A percentile compares a stretch with the other conserved stretches of the same genome.
Conservation (phyloP, 495 filamentous ascomycete genomes). For the Melanomma pulvis-pyrius region DNA sequence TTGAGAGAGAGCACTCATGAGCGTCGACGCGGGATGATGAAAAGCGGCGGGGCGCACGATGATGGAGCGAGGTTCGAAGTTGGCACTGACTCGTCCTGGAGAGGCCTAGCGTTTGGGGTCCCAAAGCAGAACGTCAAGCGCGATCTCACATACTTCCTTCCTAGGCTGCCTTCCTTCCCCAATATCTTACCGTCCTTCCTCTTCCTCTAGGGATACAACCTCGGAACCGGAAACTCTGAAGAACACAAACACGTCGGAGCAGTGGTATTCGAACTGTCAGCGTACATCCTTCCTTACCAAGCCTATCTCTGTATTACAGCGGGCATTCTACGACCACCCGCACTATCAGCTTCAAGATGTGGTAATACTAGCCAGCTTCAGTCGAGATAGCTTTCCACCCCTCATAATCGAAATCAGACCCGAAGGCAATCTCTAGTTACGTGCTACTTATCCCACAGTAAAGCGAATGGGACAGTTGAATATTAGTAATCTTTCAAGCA, state of each 20-base stretch:
- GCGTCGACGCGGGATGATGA: slow-evolving; percentile 4
- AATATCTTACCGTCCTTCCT: neutral
- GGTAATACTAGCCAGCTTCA: neutral
- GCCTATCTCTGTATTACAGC: neutral
- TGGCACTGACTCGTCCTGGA: neutral
- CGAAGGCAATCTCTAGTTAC: neutral
- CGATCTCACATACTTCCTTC: neutral
- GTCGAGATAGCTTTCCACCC: neutral
- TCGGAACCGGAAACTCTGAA: neutral
- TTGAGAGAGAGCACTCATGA: neutral
- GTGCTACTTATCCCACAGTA: neutral
- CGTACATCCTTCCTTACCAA: neutral
- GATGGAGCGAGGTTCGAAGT: slow-evolving; percentile 2
- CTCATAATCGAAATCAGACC: neutral
- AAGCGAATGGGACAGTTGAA: neutral
- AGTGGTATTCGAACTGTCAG: neutral
- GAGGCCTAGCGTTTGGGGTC: neutral
- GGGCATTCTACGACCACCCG: neutral
- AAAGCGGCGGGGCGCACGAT: slow-evolving; percentile 23
- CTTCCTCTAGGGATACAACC: neutral
- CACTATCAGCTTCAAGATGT: neutral
- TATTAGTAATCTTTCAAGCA: neutral
- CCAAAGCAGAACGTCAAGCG: slow-evolving; percentile 3
- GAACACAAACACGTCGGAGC: neutral
- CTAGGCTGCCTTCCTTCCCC: neutral